A percentile compares a stretch with the other conserved stretches of the same genome.
Evolutionary conservation across 371 early-diverging fungal species (phyloP).

Genomic region (Chytridium lagenaria): DNA sequence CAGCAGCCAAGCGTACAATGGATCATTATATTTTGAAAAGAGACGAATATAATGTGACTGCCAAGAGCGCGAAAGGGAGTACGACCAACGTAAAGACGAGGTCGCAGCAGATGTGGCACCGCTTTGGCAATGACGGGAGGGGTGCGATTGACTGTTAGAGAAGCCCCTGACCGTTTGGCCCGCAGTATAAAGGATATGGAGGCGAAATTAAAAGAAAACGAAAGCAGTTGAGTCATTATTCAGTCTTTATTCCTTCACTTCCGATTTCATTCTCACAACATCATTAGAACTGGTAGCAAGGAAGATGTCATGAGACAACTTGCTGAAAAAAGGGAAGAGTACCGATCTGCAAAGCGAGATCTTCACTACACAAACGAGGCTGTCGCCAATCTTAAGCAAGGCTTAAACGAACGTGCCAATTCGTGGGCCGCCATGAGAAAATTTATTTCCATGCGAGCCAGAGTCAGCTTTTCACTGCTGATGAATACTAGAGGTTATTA

Average conservation of each 20-base stretch:
- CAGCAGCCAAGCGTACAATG: background rate
- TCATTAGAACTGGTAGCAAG: constrained; percentile 49
- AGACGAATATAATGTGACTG: background rate
- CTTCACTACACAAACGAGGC: background rate
- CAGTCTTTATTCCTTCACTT: background rate
- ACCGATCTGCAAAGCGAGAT: constrained; percentile 14
- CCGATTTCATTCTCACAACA: background rate
- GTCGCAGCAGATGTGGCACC: constrained; percentile 37
- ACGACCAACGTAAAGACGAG: constrained; percentile 39
- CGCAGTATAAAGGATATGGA: constrained; percentile 34
- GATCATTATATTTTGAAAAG: background rate
- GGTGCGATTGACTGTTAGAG: constrained; percentile 1
- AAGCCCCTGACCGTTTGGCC: constrained; percentile 30
- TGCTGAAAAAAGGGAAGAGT: constrained; percentile 41
- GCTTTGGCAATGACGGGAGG: constrained; percentile 46
- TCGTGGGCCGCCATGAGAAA: constrained; percentile 73
- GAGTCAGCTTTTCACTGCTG: constrained; percentile 71
- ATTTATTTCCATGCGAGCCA: constrained; percentile 77
- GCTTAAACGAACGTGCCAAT: constrained; percentile 65
- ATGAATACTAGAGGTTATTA: constrained; percentile 86
- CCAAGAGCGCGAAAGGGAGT: background rate
- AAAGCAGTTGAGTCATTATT: constrained; percentile 34
- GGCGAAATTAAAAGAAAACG: constrained; percentile 33
- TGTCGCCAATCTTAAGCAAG: constrained; percentile 50
- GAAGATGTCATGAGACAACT: constrained; percentile 68